Conservation (phyloP, 139 green algal species). For the Choricystis sp. region DNA sequence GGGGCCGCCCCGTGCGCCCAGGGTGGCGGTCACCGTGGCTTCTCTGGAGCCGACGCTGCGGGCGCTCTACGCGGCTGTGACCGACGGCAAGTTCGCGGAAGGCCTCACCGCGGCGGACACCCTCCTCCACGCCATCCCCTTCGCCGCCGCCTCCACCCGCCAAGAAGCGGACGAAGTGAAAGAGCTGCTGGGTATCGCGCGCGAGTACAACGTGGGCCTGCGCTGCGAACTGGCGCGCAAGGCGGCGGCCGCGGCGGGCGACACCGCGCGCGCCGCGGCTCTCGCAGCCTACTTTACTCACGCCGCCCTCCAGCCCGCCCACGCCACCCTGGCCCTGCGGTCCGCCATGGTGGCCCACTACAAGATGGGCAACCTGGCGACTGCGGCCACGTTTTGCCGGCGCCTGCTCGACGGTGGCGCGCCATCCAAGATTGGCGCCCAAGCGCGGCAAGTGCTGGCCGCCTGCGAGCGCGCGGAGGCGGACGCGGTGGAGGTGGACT, state of each 20-base stretch:
- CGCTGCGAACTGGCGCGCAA: conserved; percentile 84
- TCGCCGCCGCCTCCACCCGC: conserved; percentile 75
- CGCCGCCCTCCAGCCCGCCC: conserved; percentile 71
- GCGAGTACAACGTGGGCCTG: conserved; percentile 85
- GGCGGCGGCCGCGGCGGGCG: conserved; percentile 34
- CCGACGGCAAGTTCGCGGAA: conserved; percentile 96
- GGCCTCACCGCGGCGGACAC: conserved; percentile 59
- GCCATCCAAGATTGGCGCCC: conserved; percentile 32
- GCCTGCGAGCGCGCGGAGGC: conserved; percentile 73
- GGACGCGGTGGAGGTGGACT: conserved; percentile 75
- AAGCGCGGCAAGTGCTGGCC: conserved; percentile 76
- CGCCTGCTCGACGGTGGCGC: conserved; percentile 65
- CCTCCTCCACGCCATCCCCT: conserved; percentile 75
- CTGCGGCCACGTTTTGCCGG: conserved; percentile 74
- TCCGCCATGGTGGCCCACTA: conserved; percentile 87
- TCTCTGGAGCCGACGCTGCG: conserved; percentile 44
- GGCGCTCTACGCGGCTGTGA: conserved; percentile 83
- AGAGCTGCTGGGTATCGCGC: conserved; percentile 81
- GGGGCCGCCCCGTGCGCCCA: conserved; percentile 42
- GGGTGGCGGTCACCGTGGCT: conserved; percentile 45
- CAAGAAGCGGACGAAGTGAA: conserved; percentile 89
- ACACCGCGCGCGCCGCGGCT: conserved; percentile 63
- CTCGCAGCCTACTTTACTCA: conserved; percentile 99
- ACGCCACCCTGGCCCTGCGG: conserved; percentile 70
- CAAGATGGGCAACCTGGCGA: conserved; percentile 90